Conservation (phyloP, 768 basidiomycete species). For the Candolleomyces aberdarensis region DNA sequence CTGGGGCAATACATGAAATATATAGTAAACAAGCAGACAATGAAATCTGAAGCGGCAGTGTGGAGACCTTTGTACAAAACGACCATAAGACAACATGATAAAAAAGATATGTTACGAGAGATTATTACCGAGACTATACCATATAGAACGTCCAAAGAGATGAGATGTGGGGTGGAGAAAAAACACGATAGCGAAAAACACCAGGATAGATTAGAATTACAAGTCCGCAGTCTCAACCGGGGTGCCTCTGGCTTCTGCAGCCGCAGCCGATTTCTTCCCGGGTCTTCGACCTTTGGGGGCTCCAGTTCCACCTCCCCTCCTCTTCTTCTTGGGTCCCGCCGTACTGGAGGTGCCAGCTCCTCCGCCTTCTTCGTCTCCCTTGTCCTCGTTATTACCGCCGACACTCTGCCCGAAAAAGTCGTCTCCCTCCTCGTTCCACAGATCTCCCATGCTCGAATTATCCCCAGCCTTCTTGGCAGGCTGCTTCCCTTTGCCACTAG, state of each 20-base stretch:
- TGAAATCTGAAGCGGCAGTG: background rate
- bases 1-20: background rate
- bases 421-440: conserved; percentile 87
- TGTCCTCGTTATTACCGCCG: conserved; percentile 21
- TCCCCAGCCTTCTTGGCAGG: conserved; percentile 30
- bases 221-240: background rate
- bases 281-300: conserved; percentile 39
- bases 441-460: conserved; percentile 43
- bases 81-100: background rate
- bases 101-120: background rate
- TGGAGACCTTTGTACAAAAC: background rate
- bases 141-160: background rate
- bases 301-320: conserved; percentile 33
- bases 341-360: conserved; percentile 21
- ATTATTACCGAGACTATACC: background rate
- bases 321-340: conserved; percentile 39
- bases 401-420: conserved; percentile 74
- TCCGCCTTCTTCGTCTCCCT: conserved; percentile 37
- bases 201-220: conserved; percentile 3
- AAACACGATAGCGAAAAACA: background rate
- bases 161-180: background rate
- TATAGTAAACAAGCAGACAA: background rate
- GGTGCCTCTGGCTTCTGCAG: background rate
- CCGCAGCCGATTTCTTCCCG: conserved; percentile 34
- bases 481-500: conserved; percentile 24